Evolutionary conservation across 2,329 filamentous ascomycete genomes (phyloP).

Genomic region (Simplicillium aogashimaense): DNA sequence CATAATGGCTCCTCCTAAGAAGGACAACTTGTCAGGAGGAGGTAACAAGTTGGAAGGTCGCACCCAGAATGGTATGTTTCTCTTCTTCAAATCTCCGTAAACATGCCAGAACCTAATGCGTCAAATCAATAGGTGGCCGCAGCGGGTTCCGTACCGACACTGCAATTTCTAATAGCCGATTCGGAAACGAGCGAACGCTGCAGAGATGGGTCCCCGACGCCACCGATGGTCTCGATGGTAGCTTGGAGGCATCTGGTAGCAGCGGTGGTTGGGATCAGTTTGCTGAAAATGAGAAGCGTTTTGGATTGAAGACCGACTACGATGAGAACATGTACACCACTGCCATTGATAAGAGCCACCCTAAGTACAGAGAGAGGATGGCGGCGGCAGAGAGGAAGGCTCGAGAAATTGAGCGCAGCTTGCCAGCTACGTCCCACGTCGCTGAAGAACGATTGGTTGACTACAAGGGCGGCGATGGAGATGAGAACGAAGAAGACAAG

Average conservation of each 20-base stretch:
- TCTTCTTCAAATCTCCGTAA: neutral
- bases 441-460: constrained; percentile 80
- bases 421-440: constrained; percentile 68
- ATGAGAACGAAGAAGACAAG: constrained; percentile 88
- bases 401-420: constrained; percentile 75
- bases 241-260: constrained; percentile 52
- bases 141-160: constrained; percentile 74
- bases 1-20: constrained; percentile 28
- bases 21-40: constrained; percentile 15
- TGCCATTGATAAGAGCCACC: constrained; percentile 72
- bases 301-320: constrained; percentile 82
- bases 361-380: constrained; percentile 67
- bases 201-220: constrained; percentile 72
- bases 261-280: constrained; percentile 81
- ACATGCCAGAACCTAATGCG: constrained; percentile 4
- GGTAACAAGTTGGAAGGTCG: constrained; percentile 11
- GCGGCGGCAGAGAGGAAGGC: constrained; percentile 76
- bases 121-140: constrained; percentile 45
- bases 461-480: constrained; percentile 51
- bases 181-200: constrained; percentile 62
- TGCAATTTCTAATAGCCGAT: constrained; percentile 71
- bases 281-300: constrained; percentile 75
- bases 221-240: constrained; percentile 52
- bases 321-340: constrained; percentile 95
- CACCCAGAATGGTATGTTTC: constrained; percentile 24